These are phyloP conservation scores for Sugiyamaella neomexicana DNA, from an alignment of 1,139 yeast species.

Conservation along the genomic window DNA sequence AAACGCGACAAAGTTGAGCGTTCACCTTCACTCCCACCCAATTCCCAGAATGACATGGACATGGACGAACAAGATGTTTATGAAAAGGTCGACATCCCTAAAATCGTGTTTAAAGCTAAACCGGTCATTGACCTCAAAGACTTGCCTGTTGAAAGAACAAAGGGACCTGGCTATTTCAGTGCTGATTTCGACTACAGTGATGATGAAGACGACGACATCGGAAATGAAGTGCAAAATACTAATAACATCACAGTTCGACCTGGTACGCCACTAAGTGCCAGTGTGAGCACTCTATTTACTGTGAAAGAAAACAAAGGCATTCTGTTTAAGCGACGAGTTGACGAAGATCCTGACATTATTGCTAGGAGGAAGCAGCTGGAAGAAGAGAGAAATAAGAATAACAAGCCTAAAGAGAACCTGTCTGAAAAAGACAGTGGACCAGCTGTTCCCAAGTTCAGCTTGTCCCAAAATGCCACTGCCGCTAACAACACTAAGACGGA, in stretches of 20 bases:
- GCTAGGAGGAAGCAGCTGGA: slow-evolving; percentile 17
- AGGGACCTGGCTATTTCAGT: slow-evolving; percentile 35
- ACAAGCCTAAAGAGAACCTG: background rate
- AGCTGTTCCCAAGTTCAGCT: background rate
- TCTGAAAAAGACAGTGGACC: background rate
- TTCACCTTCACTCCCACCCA: no score
- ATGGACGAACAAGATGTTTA: slow-evolving; percentile 1
- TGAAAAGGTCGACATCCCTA: slow-evolving; percentile 20
- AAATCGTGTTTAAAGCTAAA: slow-evolving; percentile 27
- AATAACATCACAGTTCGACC: background rate
- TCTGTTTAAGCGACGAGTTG: slow-evolving; percentile 10
- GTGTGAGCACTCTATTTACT: background rate
- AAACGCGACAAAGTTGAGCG: slow-evolving; percentile 9
- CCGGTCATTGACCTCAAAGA: slow-evolving; percentile 33
- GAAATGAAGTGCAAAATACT: background rate
- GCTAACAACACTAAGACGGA: background rate
- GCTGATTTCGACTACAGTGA: slow-evolving; percentile 34
- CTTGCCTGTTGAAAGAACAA: slow-evolving; percentile 32
- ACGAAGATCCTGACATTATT: slow-evolving; percentile 18
- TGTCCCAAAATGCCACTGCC: background rate
- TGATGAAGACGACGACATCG: slow-evolving; percentile 29
- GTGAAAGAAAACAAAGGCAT: slow-evolving; percentile 6
- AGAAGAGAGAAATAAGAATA: background rate
- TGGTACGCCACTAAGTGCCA: background rate
- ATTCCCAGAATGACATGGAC: background rate